A percentile compares a stretch with the other conserved stretches of the same genome.
Conservation (phyloP, 2,329 filamentous ascomycete species). For the Colletotrichum graminicola region DNA sequence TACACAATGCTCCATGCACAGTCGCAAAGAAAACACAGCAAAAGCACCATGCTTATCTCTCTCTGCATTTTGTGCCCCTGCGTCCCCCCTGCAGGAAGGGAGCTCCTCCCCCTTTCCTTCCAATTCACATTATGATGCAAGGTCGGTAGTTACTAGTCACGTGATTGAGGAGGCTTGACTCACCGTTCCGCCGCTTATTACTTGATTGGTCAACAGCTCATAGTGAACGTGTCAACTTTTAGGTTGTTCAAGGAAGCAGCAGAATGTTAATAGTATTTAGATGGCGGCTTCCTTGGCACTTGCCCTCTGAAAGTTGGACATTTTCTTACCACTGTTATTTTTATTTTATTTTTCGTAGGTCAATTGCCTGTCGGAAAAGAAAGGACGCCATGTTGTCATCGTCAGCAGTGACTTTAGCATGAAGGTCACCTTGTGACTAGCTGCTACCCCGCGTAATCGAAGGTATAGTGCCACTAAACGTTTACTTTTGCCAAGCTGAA, state of each 20-base stretch:
- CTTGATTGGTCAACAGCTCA: not conserved
- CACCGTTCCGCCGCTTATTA: no score
- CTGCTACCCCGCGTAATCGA: not conserved
- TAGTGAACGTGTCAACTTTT: no score
- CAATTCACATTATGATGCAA: not conserved
- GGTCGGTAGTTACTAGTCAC: not conserved
- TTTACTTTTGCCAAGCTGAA: not conserved
- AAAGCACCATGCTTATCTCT: not conserved
- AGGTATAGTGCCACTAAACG: not conserved
- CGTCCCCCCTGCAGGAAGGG: not conserved
- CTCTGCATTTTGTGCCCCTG: conserved; percentile 5
- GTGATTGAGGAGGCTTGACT: rapidly evolving
- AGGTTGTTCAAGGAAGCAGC: not conserved
- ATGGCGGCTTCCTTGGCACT: not conserved
- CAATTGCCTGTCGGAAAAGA: no score
- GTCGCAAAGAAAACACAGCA: no score
- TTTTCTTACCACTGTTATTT: not conserved
- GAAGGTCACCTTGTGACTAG: not conserved
- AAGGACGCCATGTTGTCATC: not conserved
- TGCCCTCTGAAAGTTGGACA: not conserved
- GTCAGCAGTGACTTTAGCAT: no score
- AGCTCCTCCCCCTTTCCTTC: not conserved
- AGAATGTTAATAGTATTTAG: not conserved
- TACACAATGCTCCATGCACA: no score
- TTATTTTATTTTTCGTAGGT: not conserved